Evolutionary conservation across 164 flowering plant species (phyloP).

Genomic region (Chimonanthus praecox): DNA sequence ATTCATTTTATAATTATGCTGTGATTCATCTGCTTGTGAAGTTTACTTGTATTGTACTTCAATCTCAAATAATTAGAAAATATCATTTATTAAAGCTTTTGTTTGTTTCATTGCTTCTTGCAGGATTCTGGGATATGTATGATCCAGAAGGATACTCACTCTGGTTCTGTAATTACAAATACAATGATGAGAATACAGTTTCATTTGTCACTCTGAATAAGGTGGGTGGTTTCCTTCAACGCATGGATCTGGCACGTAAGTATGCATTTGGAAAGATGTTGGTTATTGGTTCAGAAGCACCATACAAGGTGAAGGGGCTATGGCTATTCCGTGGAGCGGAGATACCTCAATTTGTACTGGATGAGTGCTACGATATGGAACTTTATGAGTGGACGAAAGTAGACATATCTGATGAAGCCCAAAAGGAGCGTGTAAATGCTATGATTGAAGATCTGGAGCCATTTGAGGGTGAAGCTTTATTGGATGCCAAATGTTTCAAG

Average conservation of each 20-base stretch:
- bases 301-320: constrained; percentile 82
- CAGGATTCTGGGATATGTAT: constrained; percentile 99
- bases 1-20: too few relatives aligned
- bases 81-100: neutral
- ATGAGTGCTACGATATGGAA: constrained; percentile 93
- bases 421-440: constrained; percentile 79
- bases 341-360: constrained; percentile 67
- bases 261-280: constrained; percentile 96
- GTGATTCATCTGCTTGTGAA: too few relatives aligned
- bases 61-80: too few relatives aligned
- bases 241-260: constrained; percentile 89
- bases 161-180: constrained; percentile 66
- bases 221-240: constrained; percentile 56
- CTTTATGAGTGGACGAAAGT: constrained; percentile 76
- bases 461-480: constrained; percentile 74
- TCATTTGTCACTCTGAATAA: constrained; percentile 84
- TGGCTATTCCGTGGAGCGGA: constrained; percentile 96
- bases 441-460: constrained; percentile 94
- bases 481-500: constrained; percentile 96
- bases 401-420: constrained; percentile 67
- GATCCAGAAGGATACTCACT: constrained; percentile 89
- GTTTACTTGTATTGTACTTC: too few relatives aligned
- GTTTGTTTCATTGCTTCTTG: neutral
- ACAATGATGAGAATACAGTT: constrained; percentile 78
- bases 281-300: constrained; percentile 63